phyloP scores from a whole-genome alignment of 768 basidiomycete genomes.

The Mycena rosella region DNA sequence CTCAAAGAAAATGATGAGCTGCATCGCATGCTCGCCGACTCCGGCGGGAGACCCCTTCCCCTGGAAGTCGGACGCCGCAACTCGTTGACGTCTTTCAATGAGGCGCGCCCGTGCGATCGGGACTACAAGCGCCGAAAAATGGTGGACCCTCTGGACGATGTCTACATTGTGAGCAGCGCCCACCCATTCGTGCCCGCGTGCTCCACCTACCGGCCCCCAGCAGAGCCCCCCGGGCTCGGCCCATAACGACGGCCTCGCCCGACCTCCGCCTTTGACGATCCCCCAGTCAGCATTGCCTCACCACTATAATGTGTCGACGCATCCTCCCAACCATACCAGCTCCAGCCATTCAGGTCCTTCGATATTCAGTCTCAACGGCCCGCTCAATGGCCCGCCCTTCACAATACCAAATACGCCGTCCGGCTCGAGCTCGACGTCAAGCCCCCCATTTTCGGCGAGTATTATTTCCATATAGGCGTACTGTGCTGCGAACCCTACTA shows the following conservation, averaged over 20 bases:
- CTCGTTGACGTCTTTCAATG: slow-evolving; percentile 61
- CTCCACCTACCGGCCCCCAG: not conserved
- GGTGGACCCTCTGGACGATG: slow-evolving; percentile 59
- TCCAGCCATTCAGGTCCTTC: slow-evolving; percentile 46
- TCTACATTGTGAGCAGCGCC: slow-evolving; percentile 61
- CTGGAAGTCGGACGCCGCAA: slow-evolving; percentile 62
- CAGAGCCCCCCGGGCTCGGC: slow-evolving; percentile 63
- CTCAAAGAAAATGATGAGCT: slow-evolving; percentile 82
- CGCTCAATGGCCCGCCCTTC: slow-evolving; percentile 70
- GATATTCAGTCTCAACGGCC: slow-evolving; percentile 65
- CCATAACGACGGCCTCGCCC: slow-evolving; percentile 50
- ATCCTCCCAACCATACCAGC: slow-evolving; percentile 55
- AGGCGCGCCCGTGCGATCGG: slow-evolving; percentile 64
- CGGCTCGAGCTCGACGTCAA: slow-evolving; percentile 79
- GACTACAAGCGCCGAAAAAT: slow-evolving; percentile 75
- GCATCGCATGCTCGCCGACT: slow-evolving; percentile 72
- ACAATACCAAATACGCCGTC: slow-evolving; percentile 80
- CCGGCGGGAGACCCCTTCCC: slow-evolving; percentile 49
- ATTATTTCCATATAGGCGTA: slow-evolving; percentile 56
- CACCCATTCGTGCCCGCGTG: not conserved
- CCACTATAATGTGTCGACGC: slow-evolving; percentile 60
- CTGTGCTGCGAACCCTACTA: slow-evolving; percentile 53
- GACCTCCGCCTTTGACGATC: slow-evolving; percentile 73
- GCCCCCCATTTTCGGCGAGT: slow-evolving; percentile 92
- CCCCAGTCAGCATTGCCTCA: slow-evolving; percentile 66